Conservation (phyloP, 306 rosid species). For the Hippophae rhamnoides region DNA sequence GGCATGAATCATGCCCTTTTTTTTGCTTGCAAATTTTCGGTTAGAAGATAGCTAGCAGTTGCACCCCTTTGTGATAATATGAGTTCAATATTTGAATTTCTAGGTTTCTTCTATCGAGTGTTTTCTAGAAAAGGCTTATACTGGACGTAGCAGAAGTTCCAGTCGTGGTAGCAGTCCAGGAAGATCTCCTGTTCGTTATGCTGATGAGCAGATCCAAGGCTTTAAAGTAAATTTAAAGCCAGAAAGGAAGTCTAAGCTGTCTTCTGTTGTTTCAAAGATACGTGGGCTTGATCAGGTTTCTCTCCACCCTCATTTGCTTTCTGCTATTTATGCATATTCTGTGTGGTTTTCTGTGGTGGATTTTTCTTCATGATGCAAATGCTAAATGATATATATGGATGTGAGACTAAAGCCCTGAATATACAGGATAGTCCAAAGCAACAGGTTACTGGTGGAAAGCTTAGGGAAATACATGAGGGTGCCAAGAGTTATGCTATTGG, state of each 20-base stretch:
- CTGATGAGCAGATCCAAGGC: conserved; percentile 74
- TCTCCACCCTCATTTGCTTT: conserved; percentile 7
- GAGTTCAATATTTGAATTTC: conserved; percentile 22
- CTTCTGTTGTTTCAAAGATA: conserved; percentile 89
- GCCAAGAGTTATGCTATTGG: conserved; percentile 86
- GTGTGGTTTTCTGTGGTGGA: conserved; percentile 6
- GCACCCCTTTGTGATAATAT: conserved; percentile 7
- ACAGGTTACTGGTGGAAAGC: conserved; percentile 95
- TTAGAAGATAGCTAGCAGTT: neutral
- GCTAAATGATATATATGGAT: conserved; percentile 18
- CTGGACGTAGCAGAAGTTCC: conserved; percentile 83
- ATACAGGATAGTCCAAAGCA: conserved; percentile 80
- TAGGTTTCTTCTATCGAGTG: conserved; percentile 81
- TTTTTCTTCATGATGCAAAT: conserved; percentile 5
- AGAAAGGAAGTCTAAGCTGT: conserved; percentile 86
- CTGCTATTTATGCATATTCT: neutral
- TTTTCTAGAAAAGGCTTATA: conserved; percentile 73
- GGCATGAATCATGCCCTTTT: conserved; percentile 31
- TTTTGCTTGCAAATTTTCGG: conserved; percentile 6
- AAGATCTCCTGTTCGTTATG: conserved; percentile 72
- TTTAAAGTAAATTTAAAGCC: conserved; percentile 84
- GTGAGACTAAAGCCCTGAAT: conserved; percentile 12
- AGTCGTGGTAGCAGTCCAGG: conserved; percentile 91
- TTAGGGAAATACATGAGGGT: conserved; percentile 87
- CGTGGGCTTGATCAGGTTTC: conserved; percentile 95